Base-by-base conservation (phyloP, 441 rosid genomes). In the Cnidoscolus chayamansa region DNA sequence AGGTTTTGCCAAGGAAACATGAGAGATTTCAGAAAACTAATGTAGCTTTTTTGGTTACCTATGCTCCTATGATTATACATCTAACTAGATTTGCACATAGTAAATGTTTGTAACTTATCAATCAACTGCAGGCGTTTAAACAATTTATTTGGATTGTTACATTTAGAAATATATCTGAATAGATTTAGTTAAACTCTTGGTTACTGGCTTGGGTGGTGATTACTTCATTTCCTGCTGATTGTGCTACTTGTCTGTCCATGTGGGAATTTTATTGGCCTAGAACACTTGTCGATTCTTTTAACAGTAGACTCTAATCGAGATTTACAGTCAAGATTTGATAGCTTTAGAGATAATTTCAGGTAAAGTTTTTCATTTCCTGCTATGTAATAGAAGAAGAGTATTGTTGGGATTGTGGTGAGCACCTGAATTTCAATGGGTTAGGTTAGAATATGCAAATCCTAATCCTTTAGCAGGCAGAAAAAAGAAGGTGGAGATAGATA, bases 61-160 rank as follows among this genome's bases (percentile, higher is more conserved):
- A 13, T 57, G 60, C 72, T 73, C 61, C 43, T 47, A 67, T 61
- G 53, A 68, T 57, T 40, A 54, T 72, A 66, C 67, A 57, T 51
- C 72, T 19, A 68, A 25, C 68, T 74, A 77, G 81, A 65, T 50
- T 43, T 80, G 85, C 80, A 73, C 81, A 78, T 74, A 67, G 75
- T 69, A 48, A 75, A 78, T 79, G 73, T 64, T 71, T 40, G 45
- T 40, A 40, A 40, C 45, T 40, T 40, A 40, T 40, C 6, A 40
- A 5, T 40, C 45, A 40, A 40, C 45, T 40, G 68, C 9, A 63
- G 65, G 53, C 40, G 49, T 63, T 71, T 13, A 30, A 60, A 59
- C 63, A n/a, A 37, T 7, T 63, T 50, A 9, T 11, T 68, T 43
- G 48, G 57, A 62, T 70, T 68, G 59, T 47, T 73, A 35, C 61